Evolutionary conservation across 352 stramenopile genomes (phyloP), one percentile per base, ranked within the genome.

Genomic region (Thraustotheca clavata): DNA sequence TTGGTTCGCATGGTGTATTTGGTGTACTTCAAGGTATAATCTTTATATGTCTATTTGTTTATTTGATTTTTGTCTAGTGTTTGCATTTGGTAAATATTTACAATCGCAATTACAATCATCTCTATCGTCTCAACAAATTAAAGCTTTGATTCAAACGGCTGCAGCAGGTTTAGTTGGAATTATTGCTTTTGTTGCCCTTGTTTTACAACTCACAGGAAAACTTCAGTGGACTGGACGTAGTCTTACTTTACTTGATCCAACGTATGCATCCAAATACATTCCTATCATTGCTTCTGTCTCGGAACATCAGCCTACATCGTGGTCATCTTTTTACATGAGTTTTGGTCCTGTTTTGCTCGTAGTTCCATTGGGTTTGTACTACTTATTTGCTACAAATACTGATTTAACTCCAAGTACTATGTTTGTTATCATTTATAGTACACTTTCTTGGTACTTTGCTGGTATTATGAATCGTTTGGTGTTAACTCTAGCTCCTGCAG

Each of bases 201-300:
- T 73, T n/a, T 72, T 86, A 0, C 73, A 94, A 34, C 73, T 80
- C 26, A 39, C 87, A 12, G 87, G 87, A 0, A 88, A 89, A 32
- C 69, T 96, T 8, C 86, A 96, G 67, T 97, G 88, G 88, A 96
- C 84, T 26, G 92, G 91, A 20, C 86, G 92, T 32, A 96, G 85
- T 35, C 72, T 97, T 38, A 97, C 91, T 36, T 71, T 97, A 7
- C 68, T 98, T 26, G 90, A 97, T 46, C 91, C 91, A 34, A 97
- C 89, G 18, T 97, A 97, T 66, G 88, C 91, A 24, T 91, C 80
- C 73, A 97, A 96, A 76, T 97, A 97, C 72, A 97, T 97, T 46
- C 94, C 94, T 20, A 97, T 98, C 67, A 96, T 98, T 63, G 94
- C 91, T 6, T 97, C 89, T 0, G 93, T 98, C 1, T 83, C 83